Percentiles rank a stretch among this genome's conserved stretches.
These are phyloP conservation scores for Cutaneotrichosporon sp. DNA, from an alignment of 1,284 basidiomycete genomes.

Conservation along the genomic window DNA sequence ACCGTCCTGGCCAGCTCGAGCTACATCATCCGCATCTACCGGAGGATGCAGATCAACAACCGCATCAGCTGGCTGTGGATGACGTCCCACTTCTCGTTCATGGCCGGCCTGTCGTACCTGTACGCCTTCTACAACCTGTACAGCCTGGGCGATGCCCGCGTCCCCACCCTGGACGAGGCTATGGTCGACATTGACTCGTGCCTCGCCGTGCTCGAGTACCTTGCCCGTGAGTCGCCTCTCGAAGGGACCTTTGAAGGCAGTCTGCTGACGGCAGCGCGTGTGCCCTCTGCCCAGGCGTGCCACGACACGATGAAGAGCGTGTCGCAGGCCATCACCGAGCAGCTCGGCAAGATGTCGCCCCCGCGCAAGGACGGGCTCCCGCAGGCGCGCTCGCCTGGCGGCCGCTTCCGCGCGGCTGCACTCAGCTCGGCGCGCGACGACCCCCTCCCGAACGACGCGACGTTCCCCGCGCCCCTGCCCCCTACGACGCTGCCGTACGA, in stretches of 20 bases:
- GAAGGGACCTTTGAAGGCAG: background rate
- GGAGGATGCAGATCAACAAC: slow-evolving; percentile 54
- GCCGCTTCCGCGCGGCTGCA: slow-evolving; percentile 36
- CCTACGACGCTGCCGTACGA: slow-evolving; percentile 51
- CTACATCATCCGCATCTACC: slow-evolving; percentile 55
- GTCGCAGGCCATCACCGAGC: slow-evolving; percentile 50
- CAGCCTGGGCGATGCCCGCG: slow-evolving; percentile 48
- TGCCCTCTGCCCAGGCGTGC: slow-evolving; percentile 52
- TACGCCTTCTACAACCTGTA: slow-evolving; percentile 55
- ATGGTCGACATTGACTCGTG: slow-evolving; percentile 54
- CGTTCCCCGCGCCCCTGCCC: slow-evolving; percentile 49
- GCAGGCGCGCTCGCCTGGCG: slow-evolving; percentile 28
- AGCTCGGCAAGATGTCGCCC: slow-evolving; percentile 40
- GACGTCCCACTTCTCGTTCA: slow-evolving; percentile 52
- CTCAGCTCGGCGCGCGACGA: slow-evolving; percentile 50
- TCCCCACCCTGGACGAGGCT: slow-evolving; percentile 51
- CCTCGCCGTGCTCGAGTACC: slow-evolving; percentile 50
- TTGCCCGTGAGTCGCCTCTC: slow-evolving; percentile 49
- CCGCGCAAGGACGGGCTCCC: slow-evolving; percentile 24
- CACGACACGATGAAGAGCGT: slow-evolving; percentile 52
- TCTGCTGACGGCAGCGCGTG: slow-evolving; percentile 38
- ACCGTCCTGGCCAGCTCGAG: slow-evolving; percentile 53
- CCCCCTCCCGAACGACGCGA: slow-evolving; percentile 38
- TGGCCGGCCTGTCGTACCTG: slow-evolving; percentile 55
- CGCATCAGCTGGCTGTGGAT: slow-evolving; percentile 56